phyloP scores from a whole-genome alignment of 2,329 filamentous ascomycete genomes.

The Anthostomella pinea region DNA sequence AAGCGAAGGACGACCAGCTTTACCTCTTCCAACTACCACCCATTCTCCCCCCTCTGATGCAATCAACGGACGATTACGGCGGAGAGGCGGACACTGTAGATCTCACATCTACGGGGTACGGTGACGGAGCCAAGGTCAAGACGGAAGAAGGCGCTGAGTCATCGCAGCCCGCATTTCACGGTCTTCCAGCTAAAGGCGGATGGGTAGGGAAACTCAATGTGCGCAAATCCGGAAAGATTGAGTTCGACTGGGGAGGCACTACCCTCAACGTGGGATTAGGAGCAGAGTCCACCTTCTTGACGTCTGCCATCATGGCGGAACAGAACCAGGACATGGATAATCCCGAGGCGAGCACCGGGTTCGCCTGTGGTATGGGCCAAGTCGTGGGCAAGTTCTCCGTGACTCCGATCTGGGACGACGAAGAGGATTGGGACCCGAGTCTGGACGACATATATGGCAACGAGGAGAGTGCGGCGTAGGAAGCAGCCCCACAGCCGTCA shows the following conservation, averaged over 20 bases:
- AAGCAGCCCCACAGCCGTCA: too few relatives aligned
- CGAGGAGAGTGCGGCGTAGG: constrained; percentile 7
- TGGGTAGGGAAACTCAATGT: constrained; percentile 59
- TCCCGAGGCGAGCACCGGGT: constrained; percentile 41
- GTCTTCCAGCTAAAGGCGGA: constrained; percentile 50
- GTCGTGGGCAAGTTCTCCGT: constrained; percentile 61
- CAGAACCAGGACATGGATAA: constrained; percentile 50
- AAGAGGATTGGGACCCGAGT: constrained; percentile 52
- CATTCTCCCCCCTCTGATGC: constrained; percentile 54
- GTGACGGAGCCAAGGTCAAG: constrained; percentile 23
- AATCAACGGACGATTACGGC: constrained; percentile 18
- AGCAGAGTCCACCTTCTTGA: constrained; percentile 51
- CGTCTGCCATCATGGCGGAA: constrained; percentile 58
- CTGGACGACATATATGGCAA: constrained; percentile 31
- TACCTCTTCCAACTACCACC: constrained; percentile 66
- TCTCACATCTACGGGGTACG: constrained; percentile 9
- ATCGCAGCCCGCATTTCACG: constrained; percentile 32
- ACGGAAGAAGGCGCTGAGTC: constrained; percentile 24
- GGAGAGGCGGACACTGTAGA: constrained; percentile 25
- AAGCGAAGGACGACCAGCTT: constrained; percentile 49
- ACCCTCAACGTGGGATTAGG: constrained; percentile 53
- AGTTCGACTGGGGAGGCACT: constrained; percentile 61
- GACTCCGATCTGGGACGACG: constrained; percentile 56
- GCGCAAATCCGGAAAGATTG: constrained; percentile 59
- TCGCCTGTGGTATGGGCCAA: constrained; percentile 60